A percentile compares a stretch with the other conserved stretches of the same genome.
These are phyloP conservation scores for Zostera marina DNA, from an alignment of 116 monocot species.

Conservation along the genomic window DNA sequence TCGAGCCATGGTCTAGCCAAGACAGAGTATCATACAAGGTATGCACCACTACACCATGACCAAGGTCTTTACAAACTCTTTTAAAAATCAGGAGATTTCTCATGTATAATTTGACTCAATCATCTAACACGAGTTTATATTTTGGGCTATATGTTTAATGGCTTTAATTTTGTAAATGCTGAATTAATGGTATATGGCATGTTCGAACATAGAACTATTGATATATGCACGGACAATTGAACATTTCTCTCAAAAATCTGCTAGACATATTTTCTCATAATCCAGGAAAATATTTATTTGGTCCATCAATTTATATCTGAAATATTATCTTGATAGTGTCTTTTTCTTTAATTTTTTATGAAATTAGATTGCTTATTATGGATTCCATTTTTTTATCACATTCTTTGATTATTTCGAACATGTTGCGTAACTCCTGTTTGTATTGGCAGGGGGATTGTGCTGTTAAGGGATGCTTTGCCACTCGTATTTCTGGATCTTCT, in stretches of 20 bases:
- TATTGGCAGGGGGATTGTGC: constrained; percentile 62
- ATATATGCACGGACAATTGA: too few relatives aligned
- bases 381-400: too few relatives aligned
- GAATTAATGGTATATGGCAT: too few relatives aligned
- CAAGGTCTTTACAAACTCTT: too few relatives aligned
- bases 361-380: neutral
- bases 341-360: neutral
- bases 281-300: neutral
- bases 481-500: constrained; percentile 81
- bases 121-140: neutral
- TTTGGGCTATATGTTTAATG: too few relatives aligned
- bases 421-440: constrained; percentile 1
- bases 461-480: constrained; percentile 81
- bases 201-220: too few relatives aligned
- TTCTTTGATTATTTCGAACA: too few relatives aligned
- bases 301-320: neutral
- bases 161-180: too few relatives aligned
- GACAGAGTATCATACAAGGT: too few relatives aligned
- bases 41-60: too few relatives aligned
- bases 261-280: neutral
- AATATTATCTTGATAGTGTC: neutral
- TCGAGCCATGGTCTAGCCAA: too few relatives aligned
- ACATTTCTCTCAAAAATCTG: too few relatives aligned
- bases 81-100: neutral
- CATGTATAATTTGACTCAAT: neutral